A percentile compares a stretch with the other conserved stretches of the same genome.
Evolutionary conservation across 805 yeast species (phyloP).

Genomic region (Candida ficus): DNA sequence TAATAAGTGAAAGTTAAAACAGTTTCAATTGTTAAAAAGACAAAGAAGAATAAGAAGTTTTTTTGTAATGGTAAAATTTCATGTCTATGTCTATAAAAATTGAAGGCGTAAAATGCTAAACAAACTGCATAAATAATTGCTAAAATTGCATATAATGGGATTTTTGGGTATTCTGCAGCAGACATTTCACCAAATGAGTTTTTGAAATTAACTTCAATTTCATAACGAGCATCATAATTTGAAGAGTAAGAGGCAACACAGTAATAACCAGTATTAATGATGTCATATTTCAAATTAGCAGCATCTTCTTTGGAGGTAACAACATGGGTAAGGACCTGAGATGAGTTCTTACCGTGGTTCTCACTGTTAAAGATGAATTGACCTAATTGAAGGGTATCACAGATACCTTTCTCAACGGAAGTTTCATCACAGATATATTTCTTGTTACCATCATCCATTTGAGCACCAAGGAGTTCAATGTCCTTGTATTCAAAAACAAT

Average conservation of each 20-base stretch:
- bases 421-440: constrained; percentile 72
- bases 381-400: constrained; percentile 51
- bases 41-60: constrained; percentile 81
- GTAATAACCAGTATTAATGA: constrained; percentile 81
- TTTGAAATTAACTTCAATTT: constrained; percentile 74
- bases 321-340: constrained; percentile 52
- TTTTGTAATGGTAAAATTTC: constrained; percentile 88
- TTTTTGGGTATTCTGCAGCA: constrained; percentile 86
- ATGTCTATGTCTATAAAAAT: constrained; percentile 77
- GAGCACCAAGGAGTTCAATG: constrained; percentile 58
- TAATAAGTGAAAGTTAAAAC: constrained; percentile 88
- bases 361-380: constrained; percentile 53
- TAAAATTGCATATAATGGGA: constrained; percentile 82
- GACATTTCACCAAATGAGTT: constrained; percentile 88
- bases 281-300: constrained; percentile 55
- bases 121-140: constrained; percentile 81
- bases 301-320: constrained; percentile 56
- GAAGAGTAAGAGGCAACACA: constrained; percentile 70
- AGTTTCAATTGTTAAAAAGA: constrained; percentile 78
- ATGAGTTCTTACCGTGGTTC: constrained; percentile 36
- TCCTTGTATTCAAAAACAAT: constrained; percentile 85
- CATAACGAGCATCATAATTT: constrained; percentile 36
- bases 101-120: constrained; percentile 77
- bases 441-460: constrained; percentile 35
- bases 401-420: constrained; percentile 53